Evolutionary conservation across 2,329 filamentous ascomycete species (phyloP), one percentile per base, ranked within the genome.

Genomic region (Didymella arachidicola): DNA sequence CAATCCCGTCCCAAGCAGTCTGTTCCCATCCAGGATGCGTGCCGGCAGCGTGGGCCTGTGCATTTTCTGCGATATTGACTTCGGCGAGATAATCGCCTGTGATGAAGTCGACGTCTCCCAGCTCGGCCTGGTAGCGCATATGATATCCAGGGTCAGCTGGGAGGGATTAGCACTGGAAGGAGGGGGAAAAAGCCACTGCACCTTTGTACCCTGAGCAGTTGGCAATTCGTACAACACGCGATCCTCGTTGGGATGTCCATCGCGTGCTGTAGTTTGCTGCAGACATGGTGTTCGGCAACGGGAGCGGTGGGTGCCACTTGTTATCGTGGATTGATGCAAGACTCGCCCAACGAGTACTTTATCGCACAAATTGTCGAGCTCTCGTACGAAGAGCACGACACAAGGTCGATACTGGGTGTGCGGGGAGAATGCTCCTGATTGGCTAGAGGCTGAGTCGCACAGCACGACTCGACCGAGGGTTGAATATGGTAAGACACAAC

Each of bases 1-100:
- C 70, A 25, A 83, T 71, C 1, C 80, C 81, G 54, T 82, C 79
- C 82, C 81, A 82, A 46, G 82, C 78, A 29, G 79, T 82, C 34
- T 77, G 75, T 55, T 81, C 79, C 63, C 76, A 83, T 0, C 80
- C 80, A 1, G 76, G 68, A 66, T 82, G 79, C 30, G 76, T 68
- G 2, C 79, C 79, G 8, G 67, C 66, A 12, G 74, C 70, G 65
- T 78, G 76, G 7, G 76, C 76, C 42, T 79, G 71, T 0, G 79
- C 79, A 57, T 82, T 80, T 44, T 81, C 79, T 4, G 80, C 80
- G 18, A 82, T 70, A 47, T 82, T 82, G 54, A 80, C 75, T 65
- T 81, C 78, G 2, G 76, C 76, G 1, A 79, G 70, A 65, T 78
- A 80, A 59, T 80, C 78, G 3, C 77, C 78, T 4, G 76, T 78